Evolutionary conservation across 2,329 filamentous ascomycete species (phyloP).

Genomic region (Ophiocordyceps robertsii): DNA sequence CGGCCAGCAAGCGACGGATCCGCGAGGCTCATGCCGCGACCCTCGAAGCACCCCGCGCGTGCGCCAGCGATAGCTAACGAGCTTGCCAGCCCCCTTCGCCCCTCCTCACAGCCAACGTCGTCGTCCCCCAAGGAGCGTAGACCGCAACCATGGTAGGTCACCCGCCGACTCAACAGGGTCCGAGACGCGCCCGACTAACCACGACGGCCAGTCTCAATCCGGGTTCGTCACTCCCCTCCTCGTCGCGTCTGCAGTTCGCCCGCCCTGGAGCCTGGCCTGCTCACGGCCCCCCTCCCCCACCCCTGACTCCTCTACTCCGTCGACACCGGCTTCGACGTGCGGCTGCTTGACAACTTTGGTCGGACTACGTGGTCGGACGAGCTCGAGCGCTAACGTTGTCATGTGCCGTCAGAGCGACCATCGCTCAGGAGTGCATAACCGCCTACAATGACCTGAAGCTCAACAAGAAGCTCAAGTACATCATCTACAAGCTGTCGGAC

Average conservation of each 20-base stretch:
- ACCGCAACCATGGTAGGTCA: constrained; percentile 27
- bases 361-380: constrained; percentile 2
- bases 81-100: constrained; percentile 6
- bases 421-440: constrained; percentile 57
- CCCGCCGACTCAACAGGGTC: constrained; percentile 2
- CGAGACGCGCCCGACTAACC: not conserved
- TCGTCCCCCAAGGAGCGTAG: constrained; percentile 7
- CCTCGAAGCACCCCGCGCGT: not conserved
- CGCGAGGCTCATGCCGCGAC: not conserved
- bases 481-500: constrained; percentile 79
- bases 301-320: too few relatives aligned
- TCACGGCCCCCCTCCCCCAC: not conserved
- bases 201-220: constrained; percentile 48
- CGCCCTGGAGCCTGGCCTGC: not conserved
- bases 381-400: constrained; percentile 11
- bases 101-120: constrained; percentile 12
- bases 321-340: not conserved
- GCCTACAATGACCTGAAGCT: constrained; percentile 76
- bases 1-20: not conserved
- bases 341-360: not conserved
- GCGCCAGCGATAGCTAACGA: constrained; percentile 9
- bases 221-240: constrained; percentile 36
- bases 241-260: not conserved
- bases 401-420: constrained; percentile 44
- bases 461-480: constrained; percentile 68